phyloP scores from a whole-genome alignment of 495 filamentous ascomycete genomes.

The Penicilliopsis zonata region DNA sequence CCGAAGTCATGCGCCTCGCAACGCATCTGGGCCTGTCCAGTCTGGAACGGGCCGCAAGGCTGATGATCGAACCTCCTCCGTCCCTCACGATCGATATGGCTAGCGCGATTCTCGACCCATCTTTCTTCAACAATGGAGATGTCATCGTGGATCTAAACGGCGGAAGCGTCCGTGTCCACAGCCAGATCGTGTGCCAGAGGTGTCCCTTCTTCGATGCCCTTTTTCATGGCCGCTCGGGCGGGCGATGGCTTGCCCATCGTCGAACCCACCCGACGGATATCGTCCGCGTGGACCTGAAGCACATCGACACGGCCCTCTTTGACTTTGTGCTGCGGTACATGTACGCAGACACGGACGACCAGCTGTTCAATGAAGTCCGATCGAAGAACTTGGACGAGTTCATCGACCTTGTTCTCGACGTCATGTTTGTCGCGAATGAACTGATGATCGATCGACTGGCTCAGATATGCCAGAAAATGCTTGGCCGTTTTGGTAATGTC shows the following conservation, averaged over 20 bases:
- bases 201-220: slow-evolving; percentile 89
- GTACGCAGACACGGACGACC: slow-evolving; percentile 71
- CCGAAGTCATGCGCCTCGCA: slow-evolving; percentile 71
- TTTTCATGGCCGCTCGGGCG: slow-evolving; percentile 73
- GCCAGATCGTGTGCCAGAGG: slow-evolving; percentile 62
- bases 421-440: slow-evolving; percentile 83
- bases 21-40: slow-evolving; percentile 49
- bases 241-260: slow-evolving; percentile 67
- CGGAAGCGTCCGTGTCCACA: slow-evolving; percentile 56
- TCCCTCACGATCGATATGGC: slow-evolving; percentile 58
- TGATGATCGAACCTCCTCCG: slow-evolving; percentile 52
- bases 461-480: slow-evolving; percentile 75
- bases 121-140: slow-evolving; percentile 66
- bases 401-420: slow-evolving; percentile 79
- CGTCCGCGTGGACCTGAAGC: slow-evolving; percentile 69
- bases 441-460: slow-evolving; percentile 87
- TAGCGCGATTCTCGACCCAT: slow-evolving; percentile 48
- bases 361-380: slow-evolving; percentile 69
- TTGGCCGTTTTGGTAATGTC: slow-evolving; percentile 66
- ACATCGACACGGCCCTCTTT: slow-evolving; percentile 63
- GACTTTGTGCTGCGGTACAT: slow-evolving; percentile 67
- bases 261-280: slow-evolving; percentile 37
- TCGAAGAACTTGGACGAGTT: slow-evolving; percentile 66
- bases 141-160: slow-evolving; percentile 65
- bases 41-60: slow-evolving; percentile 62